phyloP scores from a whole-genome alignment of 2,329 filamentous ascomycete species.

The Monosporascus sp. region DNA sequence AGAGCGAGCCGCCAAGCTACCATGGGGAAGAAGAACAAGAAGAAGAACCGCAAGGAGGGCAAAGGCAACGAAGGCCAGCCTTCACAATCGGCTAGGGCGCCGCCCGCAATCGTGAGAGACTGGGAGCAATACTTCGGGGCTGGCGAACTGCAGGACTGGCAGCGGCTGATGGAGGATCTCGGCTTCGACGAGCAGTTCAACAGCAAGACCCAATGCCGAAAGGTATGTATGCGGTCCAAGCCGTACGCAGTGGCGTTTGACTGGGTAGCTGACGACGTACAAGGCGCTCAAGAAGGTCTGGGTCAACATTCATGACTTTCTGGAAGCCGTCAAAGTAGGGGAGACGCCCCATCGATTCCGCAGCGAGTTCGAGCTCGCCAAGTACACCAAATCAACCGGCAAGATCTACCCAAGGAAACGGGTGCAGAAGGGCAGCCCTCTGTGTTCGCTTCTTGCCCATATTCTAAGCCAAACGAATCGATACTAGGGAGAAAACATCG shows the following conservation, averaged over 20 bases:
- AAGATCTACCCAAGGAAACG: constrained; percentile 42
- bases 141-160: constrained; percentile 20
- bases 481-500: neutral
- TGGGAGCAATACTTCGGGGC: constrained; percentile 21
- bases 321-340: constrained; percentile 28
- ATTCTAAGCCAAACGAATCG: constrained; percentile 15
- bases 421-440: constrained; percentile 35
- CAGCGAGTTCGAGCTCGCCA: constrained; percentile 25
- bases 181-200: constrained; percentile 30
- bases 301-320: constrained; percentile 47
- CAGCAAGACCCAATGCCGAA: constrained; percentile 41
- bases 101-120: neutral
- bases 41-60: constrained; percentile 1
- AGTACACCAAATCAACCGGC: constrained; percentile 29
- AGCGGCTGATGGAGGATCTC: constrained; percentile 38
- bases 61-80: neutral
- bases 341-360: constrained; percentile 27
- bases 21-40: constrained; percentile 1
- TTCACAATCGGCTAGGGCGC: neutral
- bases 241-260: neutral
- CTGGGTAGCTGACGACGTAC: neutral
- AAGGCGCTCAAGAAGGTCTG: constrained; percentile 37
- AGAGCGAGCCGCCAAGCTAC: neutral
- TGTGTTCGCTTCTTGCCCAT: constrained; percentile 31
- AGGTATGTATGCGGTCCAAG: constrained; percentile 24